Percentiles rank a stretch among this genome's conserved stretches.
Evolutionary conservation across 306 rosid genomes (phyloP).

Genomic region (Alnus rubra): DNA sequence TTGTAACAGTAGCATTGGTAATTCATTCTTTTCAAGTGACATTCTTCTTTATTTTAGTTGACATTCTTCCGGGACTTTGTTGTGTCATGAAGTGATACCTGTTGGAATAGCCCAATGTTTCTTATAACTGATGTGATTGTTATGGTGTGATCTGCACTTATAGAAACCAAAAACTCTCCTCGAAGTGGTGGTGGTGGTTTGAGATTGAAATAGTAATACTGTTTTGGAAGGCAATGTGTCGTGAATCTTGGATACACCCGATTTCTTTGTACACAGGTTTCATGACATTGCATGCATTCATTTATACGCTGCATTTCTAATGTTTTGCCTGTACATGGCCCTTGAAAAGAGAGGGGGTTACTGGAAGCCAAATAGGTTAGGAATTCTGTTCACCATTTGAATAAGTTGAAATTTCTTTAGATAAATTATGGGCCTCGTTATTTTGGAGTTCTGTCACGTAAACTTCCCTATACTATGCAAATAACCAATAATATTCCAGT

Average conservation of each 20-base stretch:
- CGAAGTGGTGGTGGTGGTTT: neutral
- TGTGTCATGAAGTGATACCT: conserved; percentile 4
- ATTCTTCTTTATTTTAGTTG: neutral
- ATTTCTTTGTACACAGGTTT: too few species aligned
- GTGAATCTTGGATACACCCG: too few species aligned
- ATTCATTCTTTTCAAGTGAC: conserved; percentile 44
- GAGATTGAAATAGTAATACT: neutral
- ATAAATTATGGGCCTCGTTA: neutral
- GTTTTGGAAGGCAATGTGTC: neutral
- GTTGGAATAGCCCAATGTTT: conserved; percentile 11
- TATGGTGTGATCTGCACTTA: conserved; percentile 18
- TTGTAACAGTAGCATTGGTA: conserved; percentile 51
- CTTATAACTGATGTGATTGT: conserved; percentile 6
- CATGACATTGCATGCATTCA: too few species aligned
- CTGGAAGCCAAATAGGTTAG: too few species aligned
- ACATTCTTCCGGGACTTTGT: neutral
- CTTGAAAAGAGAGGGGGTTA: too few species aligned
- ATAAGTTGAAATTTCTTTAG: too few species aligned
- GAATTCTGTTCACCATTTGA: too few species aligned
- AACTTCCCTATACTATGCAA: neutral
- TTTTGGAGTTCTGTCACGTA: neutral
- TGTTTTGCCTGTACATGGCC: too few species aligned
- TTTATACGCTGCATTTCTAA: too few species aligned
- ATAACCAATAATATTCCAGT: neutral
- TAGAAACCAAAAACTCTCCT: conserved; percentile 15